Evolutionary conservation across 2,329 filamentous ascomycete species (phyloP), one percentile per base, ranked within the genome.

Genomic region (Botrytis fragariae): DNA sequence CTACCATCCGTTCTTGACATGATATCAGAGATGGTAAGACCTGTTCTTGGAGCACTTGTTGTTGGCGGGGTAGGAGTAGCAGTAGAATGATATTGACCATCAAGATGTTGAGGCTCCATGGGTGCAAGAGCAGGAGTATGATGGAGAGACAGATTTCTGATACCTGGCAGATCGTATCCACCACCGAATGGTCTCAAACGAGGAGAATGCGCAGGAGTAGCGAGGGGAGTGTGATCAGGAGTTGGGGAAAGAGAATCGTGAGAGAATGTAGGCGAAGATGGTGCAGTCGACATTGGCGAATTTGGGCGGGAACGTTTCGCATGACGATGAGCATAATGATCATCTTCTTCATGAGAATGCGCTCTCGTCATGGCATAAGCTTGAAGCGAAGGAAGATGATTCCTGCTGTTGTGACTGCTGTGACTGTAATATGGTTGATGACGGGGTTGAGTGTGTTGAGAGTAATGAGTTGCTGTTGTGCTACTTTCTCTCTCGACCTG

Each of bases 171-270:
- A 82, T 98, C 95, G 78, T 95, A 87, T 77, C 92, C 90, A 77
- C 86, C 87, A 75, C 87, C 85, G 72, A 87, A 86, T 78, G 98
- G 87, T 74, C 95, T 89, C 77, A 99, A 87, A 61, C 96, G 93
- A 69, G 96, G 96, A 29, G 95, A 98, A 83, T 98, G 96, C 61
- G 95, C 95, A 7, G 95, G 95, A 8, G 95, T 99, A 42, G 95
- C 95, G 72, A 98, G 90, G n/a, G 95, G 95, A n/a, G 96, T 98
- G 85, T 98, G 95, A 80, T 98, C 95, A 18, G 95, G 96, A 2
- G 95, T 99, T 7, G 95, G 96, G 16, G 95, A 98, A 64, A 95
- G 88, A 18, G 95, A 98, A 83, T 97, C 94, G 84, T 98, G 94
- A 3, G 95, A 98, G 82, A 98, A 97, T 5, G 95, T 98, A 39